A percentile compares a stretch with the other conserved stretches of the same genome.
Evolutionary conservation across 352 stramenopile species (phyloP).

Genomic region (Pythium pyrilobum): DNA sequence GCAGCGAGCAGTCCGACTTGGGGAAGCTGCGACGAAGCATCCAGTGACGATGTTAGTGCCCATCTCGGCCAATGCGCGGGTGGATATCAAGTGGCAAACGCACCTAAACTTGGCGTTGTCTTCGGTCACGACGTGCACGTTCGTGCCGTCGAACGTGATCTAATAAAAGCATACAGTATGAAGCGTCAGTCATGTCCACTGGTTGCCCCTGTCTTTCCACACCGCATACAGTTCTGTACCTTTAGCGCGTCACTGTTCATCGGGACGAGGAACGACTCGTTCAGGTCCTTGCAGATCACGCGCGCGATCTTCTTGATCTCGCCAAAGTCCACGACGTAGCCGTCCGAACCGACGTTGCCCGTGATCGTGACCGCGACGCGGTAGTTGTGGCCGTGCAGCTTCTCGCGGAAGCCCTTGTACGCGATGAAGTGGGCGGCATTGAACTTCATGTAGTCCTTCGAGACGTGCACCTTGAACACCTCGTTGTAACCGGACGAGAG

Average conservation of each 20-base stretch:
- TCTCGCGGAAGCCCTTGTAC: slow-evolving; percentile 94
- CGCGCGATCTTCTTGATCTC: slow-evolving; percentile 95
- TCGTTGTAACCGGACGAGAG: slow-evolving; percentile 48
- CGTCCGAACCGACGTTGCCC: slow-evolving; percentile 85
- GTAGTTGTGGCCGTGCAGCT: slow-evolving; percentile 98
- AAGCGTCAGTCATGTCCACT: neutral
- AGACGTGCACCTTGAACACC: slow-evolving; percentile 85
- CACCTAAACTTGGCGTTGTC: slow-evolving; percentile 92
- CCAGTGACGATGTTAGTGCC: too few relatives aligned
- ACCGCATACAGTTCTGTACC: slow-evolving; percentile 24
- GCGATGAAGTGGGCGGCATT: slow-evolving; percentile 88
- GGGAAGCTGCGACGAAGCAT: slow-evolving; percentile 72
- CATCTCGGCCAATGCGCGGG: too few relatives aligned
- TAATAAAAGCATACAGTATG: slow-evolving; percentile 11
- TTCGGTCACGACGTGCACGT: slow-evolving; percentile 91
- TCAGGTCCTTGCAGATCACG: slow-evolving; percentile 94
- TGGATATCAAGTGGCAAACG: too few relatives aligned
- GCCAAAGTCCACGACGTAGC: slow-evolving; percentile 98
- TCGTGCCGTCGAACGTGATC: slow-evolving; percentile 83
- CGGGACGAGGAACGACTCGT: slow-evolving; percentile 97
- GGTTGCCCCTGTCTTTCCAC: too few relatives aligned
- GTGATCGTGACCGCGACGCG: slow-evolving; percentile 89
- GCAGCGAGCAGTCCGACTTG: slow-evolving; percentile 90
- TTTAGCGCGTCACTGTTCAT: slow-evolving; percentile 93
- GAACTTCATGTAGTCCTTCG: slow-evolving; percentile 91